Percentiles rank a stretch among this genome's conserved stretches.
phyloP scores from a whole-genome alignment of 495 filamentous ascomycete genomes.

The Clohesyomyces aquaticus region DNA sequence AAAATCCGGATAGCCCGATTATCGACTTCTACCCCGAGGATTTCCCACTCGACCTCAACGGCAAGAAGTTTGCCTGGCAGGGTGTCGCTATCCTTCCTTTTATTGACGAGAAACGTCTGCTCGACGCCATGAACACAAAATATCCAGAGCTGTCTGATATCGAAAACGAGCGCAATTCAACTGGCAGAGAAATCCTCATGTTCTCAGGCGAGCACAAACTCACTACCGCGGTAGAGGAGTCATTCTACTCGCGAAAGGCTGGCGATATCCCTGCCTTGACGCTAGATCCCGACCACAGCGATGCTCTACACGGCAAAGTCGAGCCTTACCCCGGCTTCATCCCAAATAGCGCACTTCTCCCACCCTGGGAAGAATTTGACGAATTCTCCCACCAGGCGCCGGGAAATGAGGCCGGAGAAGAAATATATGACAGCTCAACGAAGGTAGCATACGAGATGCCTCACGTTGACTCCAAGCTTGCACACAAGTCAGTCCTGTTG shows the following conservation, averaged over 20 bases:
- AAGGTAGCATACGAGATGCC: conserved; percentile 88
- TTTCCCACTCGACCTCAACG: conserved; percentile 90
- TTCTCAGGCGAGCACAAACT: conserved; percentile 80
- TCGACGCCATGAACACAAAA: conserved; percentile 80
- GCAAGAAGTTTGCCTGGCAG: conserved; percentile 98
- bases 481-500: conserved; percentile 93
- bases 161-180: conserved; percentile 75
- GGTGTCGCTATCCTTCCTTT: conserved; percentile 92
- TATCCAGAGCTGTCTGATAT: conserved; percentile 79
- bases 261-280: conserved; percentile 70
- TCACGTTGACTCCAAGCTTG: conserved; percentile 54
- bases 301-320: neutral
- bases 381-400: conserved; percentile 55
- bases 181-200: conserved; percentile 79
- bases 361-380: conserved; percentile 57
- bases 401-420: neutral
- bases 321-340: neutral
- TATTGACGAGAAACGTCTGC: conserved; percentile 87
- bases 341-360: neutral
- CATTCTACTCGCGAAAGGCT: conserved; percentile 80
- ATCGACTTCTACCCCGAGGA: conserved; percentile 97
- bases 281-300: conserved; percentile 57
- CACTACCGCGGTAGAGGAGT: conserved; percentile 76
- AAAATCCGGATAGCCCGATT: conserved; percentile 80
- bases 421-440: conserved; percentile 45